Evolutionary conservation across 1,284 basidiomycete genomes (phyloP).

Genomic region (Mycena sp.): DNA sequence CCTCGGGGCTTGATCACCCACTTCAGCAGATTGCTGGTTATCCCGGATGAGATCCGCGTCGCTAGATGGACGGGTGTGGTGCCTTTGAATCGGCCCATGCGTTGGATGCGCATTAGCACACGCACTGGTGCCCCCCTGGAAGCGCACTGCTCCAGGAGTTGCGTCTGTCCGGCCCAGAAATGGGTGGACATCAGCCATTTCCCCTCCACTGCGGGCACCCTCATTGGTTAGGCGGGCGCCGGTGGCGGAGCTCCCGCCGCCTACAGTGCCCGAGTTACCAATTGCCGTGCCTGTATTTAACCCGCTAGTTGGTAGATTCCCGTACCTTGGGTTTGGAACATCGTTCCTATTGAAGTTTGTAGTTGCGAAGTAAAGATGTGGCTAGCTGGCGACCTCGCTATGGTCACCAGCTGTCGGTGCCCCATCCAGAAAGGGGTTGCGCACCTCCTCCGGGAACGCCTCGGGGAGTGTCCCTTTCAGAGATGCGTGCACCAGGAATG

Average conservation of each 20-base stretch:
- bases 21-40: neutral
- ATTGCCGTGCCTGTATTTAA: neutral
- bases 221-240: constrained; percentile 10
- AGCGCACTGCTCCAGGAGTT: constrained; percentile 14
- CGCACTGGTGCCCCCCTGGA: constrained; percentile 14
- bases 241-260: constrained; percentile 22
- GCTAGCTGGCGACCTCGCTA: neutral
- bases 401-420: neutral
- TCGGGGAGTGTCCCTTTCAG: neutral
- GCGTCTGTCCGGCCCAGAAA: neutral
- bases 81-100: neutral
- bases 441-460: neutral
- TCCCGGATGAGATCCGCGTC: neutral
- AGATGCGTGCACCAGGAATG: constrained; percentile 1
- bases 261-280: constrained; percentile 10
- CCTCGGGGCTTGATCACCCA: neutral
- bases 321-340: too few relatives aligned
- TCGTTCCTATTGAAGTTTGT: constrained; percentile 2
- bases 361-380: neutral
- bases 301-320: constrained; percentile 11
- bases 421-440: constrained; percentile 2
- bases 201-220: constrained; percentile 12
- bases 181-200: constrained; percentile 3
- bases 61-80: neutral
- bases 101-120: constrained; percentile 7